Percentiles rank a stretch among this genome's conserved stretches.
Evolutionary conservation across 169 alveolate genomes (phyloP).

Genomic region (Neospora caninum): DNA sequence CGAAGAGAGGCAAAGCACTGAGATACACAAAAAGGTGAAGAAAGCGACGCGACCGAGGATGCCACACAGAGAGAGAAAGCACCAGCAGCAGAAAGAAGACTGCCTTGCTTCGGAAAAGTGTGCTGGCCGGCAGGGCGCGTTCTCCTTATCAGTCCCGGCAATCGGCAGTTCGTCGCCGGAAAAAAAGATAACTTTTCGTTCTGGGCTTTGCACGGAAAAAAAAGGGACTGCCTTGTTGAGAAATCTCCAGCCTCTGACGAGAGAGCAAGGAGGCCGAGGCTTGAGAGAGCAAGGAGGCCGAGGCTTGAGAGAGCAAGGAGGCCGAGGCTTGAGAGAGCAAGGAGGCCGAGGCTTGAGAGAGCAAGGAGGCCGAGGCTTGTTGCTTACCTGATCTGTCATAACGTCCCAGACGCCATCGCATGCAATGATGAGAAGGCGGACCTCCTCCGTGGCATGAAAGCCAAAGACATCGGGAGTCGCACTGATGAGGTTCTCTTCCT

Average conservation of each 20-base stretch:
- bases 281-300: neutral
- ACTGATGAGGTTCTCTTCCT: constrained; percentile 37
- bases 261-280: too few species aligned
- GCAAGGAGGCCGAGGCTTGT: neutral
- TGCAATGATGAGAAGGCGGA: constrained; percentile 95
- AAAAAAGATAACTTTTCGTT: too few species aligned
- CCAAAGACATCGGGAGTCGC: constrained; percentile 94
- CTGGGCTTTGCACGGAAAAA: too few species aligned
- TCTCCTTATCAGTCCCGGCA: too few species aligned
- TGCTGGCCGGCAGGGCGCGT: too few species aligned
- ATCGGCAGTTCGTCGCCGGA: too few species aligned
- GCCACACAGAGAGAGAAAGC: neutral
- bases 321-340: too few species aligned
- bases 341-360: neutral
- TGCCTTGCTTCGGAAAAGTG: too few species aligned
- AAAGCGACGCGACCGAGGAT: too few species aligned
- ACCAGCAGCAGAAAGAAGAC: neutral
- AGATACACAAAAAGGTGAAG: neutral
- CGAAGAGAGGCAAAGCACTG: neutral
- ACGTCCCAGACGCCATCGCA: constrained; percentile 99
- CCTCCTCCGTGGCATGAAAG: constrained; percentile 82
- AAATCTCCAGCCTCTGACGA: too few species aligned
- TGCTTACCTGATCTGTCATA: constrained; percentile 85
- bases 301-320: too few species aligned
- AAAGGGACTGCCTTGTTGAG: too few species aligned